phyloP scores from a whole-genome alignment of 257 asterid genomes.

The Plantago major region DNA sequence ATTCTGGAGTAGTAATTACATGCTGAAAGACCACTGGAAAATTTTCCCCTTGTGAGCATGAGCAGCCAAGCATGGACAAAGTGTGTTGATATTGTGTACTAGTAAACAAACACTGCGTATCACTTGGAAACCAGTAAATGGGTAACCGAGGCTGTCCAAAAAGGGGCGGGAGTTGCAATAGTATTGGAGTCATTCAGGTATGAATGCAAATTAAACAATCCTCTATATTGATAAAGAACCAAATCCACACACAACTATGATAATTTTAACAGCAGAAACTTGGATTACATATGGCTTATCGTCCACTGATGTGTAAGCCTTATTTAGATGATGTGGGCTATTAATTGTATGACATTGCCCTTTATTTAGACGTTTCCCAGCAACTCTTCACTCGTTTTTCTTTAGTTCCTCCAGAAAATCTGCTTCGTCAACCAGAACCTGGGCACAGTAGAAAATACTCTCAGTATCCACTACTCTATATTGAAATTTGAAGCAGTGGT shows the following conservation, averaged over 20 bases:
- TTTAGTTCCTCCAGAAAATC: conserved; percentile 87
- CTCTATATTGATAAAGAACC: not conserved
- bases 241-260: not conserved
- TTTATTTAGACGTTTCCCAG: not conserved
- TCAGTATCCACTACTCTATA: not conserved
- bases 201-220: not conserved
- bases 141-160: too few relatives aligned
- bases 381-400: conserved; percentile 26
- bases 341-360: too few relatives aligned
- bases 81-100: too few relatives aligned
- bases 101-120: too few relatives aligned
- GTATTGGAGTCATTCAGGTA: not conserved
- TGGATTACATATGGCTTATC: not conserved
- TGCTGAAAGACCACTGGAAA: too few relatives aligned
- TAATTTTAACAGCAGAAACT: not conserved
- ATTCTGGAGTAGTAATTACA: too few relatives aligned
- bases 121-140: too few relatives aligned
- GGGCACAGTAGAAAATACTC: conserved; percentile 13
- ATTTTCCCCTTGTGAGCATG: too few relatives aligned
- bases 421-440: conserved; percentile 90
- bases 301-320: not conserved
- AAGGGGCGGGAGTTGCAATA: too few relatives aligned
- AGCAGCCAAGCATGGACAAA: too few relatives aligned
- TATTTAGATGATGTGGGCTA: too few relatives aligned
- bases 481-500: not conserved